phyloP scores from a whole-genome alignment of 306 rosid genomes.

The Ziziphus jujuba region DNA sequence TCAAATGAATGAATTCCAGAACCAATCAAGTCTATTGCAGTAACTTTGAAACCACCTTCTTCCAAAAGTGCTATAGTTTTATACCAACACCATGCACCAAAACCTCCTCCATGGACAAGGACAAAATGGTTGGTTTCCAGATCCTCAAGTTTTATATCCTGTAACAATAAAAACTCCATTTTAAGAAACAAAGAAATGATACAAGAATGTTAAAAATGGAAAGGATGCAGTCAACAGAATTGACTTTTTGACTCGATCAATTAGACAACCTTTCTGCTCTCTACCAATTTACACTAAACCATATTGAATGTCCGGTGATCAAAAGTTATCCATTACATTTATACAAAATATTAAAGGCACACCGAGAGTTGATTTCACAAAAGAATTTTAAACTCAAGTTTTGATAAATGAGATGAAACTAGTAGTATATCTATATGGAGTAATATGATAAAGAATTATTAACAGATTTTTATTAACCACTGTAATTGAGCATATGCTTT shows the following conservation, averaged over 20 bases:
- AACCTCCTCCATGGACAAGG: slow-evolving; percentile 98
- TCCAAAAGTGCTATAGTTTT: slow-evolving; percentile 94
- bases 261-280: background rate
- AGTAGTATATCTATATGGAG: background rate
- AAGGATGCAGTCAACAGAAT: slow-evolving; percentile 5
- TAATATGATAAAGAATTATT: background rate
- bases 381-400: background rate
- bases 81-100: slow-evolving; percentile 99
- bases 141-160: slow-evolving; percentile 80
- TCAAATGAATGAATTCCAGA: slow-evolving; percentile 85
- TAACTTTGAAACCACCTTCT: slow-evolving; percentile 79
- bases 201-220: background rate
- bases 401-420: background rate
- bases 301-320: background rate
- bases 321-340: background rate
- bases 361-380: background rate
- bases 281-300: background rate
- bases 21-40: slow-evolving; percentile 91
- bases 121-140: slow-evolving; percentile 84
- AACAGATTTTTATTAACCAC: too few species aligned
- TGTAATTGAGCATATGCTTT: too few species aligned
- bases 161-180: slow-evolving; percentile 22
- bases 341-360: too few species aligned
- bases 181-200: slow-evolving; percentile 20
- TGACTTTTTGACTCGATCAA: slow-evolving; percentile 3